A percentile compares a stretch with the other conserved stretches of the same genome.
These are phyloP conservation scores for Globisporangium paroecandrum DNA, from an alignment of 352 stramenopile genomes.

Conservation along the genomic window DNA sequence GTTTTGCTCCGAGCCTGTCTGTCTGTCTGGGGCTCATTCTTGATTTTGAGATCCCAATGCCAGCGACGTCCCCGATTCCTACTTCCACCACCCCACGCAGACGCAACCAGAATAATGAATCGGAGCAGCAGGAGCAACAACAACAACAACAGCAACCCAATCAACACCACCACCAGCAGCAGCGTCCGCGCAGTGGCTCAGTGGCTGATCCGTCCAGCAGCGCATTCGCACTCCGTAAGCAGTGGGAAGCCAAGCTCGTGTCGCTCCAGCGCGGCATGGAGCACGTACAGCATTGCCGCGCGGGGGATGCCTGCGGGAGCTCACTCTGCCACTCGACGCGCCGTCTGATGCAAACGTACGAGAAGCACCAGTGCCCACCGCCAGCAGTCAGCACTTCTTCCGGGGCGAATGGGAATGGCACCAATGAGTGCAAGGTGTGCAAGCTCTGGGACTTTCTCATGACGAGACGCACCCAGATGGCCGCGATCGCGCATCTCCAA, in stretches of 20 bases:
- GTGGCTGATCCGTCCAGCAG: neutral
- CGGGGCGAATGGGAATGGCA: constrained; percentile 7
- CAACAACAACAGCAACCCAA: neutral
- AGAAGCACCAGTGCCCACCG: constrained; percentile 49
- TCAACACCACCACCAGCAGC: neutral
- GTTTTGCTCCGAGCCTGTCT: neutral
- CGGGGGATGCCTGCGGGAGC: constrained; percentile 52
- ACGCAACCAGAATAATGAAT: constrained; percentile 8
- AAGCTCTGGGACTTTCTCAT: constrained; percentile 69
- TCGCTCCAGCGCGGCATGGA: constrained; percentile 66
- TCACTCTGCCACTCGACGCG: constrained; percentile 71
- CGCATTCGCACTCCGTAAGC: constrained; percentile 40
- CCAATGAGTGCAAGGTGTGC: constrained; percentile 65
- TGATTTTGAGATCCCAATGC: constrained; percentile 16
- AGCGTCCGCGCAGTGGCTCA: neutral
- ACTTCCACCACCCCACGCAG: neutral
- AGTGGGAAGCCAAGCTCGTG: constrained; percentile 57
- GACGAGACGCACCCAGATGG: constrained; percentile 22
- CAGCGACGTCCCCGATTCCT: constrained; percentile 14
- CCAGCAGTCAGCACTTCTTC: neutral
- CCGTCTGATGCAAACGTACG: constrained; percentile 61
- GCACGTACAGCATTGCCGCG: constrained; percentile 54
- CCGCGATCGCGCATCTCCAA: constrained; percentile 18
- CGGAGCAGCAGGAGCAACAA: constrained; percentile 4
- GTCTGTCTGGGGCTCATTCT: constrained; percentile 3